A percentile compares a stretch with the other conserved stretches of the same genome.
Conservation (phyloP, 2,329 filamentous ascomycete genomes). For the Annulohypoxylon truncatum region DNA sequence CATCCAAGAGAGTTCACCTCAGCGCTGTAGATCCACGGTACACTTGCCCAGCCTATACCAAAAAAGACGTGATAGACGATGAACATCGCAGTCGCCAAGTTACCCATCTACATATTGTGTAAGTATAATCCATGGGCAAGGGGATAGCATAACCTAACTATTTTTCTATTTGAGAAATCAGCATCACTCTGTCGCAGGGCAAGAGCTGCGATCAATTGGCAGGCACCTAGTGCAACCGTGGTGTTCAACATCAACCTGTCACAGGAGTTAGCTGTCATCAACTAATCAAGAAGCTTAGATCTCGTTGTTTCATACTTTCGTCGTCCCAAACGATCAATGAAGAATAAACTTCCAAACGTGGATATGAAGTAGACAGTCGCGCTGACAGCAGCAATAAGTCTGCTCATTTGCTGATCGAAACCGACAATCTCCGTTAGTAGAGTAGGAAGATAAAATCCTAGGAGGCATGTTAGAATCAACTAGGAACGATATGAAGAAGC, state of each 20-base stretch:
- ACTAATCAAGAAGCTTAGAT: neutral
- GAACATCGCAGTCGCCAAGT: constrained; percentile 57
- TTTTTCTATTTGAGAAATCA: constrained; percentile 46
- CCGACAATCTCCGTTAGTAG: constrained; percentile 68
- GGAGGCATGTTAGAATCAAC: constrained; percentile 38
- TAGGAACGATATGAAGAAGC: neutral
- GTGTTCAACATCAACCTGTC: constrained; percentile 55
- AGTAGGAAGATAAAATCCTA: constrained; percentile 62
- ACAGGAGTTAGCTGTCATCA: neutral
- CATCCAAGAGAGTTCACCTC: constrained; percentile 58
- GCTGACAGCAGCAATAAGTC: constrained; percentile 66
- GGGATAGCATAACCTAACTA: constrained; percentile 37
- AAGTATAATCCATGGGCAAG: constrained; percentile 2
- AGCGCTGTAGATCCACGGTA: constrained; percentile 55
- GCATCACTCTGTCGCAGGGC: constrained; percentile 50
- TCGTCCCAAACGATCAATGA: constrained; percentile 56
- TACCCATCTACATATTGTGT: constrained; percentile 50
- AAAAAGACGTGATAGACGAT: constrained; percentile 58
- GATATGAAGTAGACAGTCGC: constrained; percentile 54
- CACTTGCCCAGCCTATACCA: constrained; percentile 52
- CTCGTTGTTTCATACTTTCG: constrained; percentile 49
- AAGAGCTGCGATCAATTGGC: constrained; percentile 54
- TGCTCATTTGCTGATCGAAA: constrained; percentile 61
- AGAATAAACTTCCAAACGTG: constrained; percentile 53
- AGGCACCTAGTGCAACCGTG: constrained; percentile 50